Base-by-base conservation (phyloP, 1,284 basidiomycete species). In the Pseudozyma sp. region DNA sequence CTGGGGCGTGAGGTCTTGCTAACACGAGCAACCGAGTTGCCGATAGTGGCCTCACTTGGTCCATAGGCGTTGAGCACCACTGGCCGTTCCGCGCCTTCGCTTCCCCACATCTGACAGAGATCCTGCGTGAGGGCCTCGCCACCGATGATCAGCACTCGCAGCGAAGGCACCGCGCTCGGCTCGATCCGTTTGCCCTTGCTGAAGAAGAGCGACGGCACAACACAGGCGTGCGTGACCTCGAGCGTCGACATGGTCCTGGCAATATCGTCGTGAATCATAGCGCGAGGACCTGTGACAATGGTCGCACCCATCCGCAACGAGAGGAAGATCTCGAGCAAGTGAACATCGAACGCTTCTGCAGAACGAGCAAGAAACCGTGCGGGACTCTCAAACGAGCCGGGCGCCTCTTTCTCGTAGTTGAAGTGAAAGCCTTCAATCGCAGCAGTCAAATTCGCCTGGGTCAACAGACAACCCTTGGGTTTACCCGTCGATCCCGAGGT, bases 301-400 rank as follows among this genome's bases (percentile, higher is more conserved):
- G 81, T 80, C 9, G 78, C 79, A 8, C 84, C 84, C 10, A 71
- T 60, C 1, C 75, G 67, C 19, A 84, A 53, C 16, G 84, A 75
- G 13, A 82, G 71, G 54, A 84, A 80, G 35, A 79, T 68, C 68
- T 85, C 84, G 31, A 82, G 64, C 24, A 85, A 67, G 40, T 83
- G 82, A 4, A 84, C 82, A 53, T 85, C 84, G 50, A 83, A 83
- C 0, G 81, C 79, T 47, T 83, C 81, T 2, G 81, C 76, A 6
- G 79, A 81, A 8, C 81, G 74, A 4, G 81, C 81, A n/a, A 83
- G 64, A 59, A 79, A 81, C 29, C 81, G 78, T 5, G 74, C 72
- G 16, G 48, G 46, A 29, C 45, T 19, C 14, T 52, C 37, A 48
- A 79, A 65, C 1, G 77, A 69, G 19, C 68, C 68, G 0, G 80